A percentile compares a stretch with the other conserved stretches of the same genome.
Evolutionary conservation across 1,139 yeast genomes (phyloP).

Genomic region (Suhomyces wounanorum): DNA sequence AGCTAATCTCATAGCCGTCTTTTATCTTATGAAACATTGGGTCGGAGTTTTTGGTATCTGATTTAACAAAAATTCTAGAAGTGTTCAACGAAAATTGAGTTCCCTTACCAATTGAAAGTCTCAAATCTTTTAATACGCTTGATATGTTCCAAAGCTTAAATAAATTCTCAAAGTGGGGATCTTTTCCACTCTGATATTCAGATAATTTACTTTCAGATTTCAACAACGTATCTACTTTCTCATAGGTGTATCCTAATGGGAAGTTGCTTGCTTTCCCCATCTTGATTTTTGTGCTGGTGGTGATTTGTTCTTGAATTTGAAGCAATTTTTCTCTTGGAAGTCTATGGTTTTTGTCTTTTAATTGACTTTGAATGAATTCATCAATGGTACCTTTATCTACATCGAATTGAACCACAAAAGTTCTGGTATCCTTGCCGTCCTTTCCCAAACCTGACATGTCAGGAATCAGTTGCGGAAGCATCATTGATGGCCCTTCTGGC

Average conservation of each 20-base stretch:
- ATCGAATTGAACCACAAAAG: constrained; percentile 47
- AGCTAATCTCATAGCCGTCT: constrained; percentile 20
- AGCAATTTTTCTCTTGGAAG: constrained; percentile 22
- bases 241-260: constrained; percentile 43
- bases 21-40: constrained; percentile 12
- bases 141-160: constrained; percentile 34
- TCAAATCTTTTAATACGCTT: constrained; percentile 24
- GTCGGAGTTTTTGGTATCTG: constrained; percentile 2
- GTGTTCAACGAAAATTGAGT: constrained; percentile 19
- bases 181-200: constrained; percentile 12
- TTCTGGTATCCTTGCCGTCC: constrained; percentile 42
- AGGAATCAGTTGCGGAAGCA: constrained; percentile 69
- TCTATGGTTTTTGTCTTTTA: constrained; percentile 17
- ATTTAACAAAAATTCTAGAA: constrained; percentile 19
- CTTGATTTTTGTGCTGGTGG: constrained; percentile 20
- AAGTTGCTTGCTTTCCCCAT: constrained; percentile 29
- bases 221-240: constrained; percentile 35
- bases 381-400: constrained; percentile 30
- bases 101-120: constrained; percentile 27
- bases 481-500: constrained; percentile 62
- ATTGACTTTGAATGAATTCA: constrained; percentile 22
- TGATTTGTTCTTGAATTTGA: constrained; percentile 18
- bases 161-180: constrained; percentile 28
- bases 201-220: constrained; percentile 17
- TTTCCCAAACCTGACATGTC: constrained; percentile 60